These are phyloP conservation scores for Lentinula aciculospora DNA, from an alignment of 768 basidiomycete species.

Conservation along the genomic window DNA sequence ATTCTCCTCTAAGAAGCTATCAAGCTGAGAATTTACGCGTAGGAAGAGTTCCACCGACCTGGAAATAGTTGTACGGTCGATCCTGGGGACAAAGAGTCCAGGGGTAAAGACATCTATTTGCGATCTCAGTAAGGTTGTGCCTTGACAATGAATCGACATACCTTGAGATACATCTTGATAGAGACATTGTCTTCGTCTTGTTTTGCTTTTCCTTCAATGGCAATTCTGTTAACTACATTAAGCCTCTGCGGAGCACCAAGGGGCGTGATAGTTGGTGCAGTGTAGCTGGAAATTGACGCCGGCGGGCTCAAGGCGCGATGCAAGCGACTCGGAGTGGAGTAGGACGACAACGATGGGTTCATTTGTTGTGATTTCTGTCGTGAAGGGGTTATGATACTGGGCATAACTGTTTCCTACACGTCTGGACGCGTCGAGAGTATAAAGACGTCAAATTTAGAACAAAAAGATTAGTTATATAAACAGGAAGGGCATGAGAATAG, in stretches of 20 bases:
- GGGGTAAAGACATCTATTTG: constrained; percentile 59
- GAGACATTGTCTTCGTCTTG: constrained; percentile 58
- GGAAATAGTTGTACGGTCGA: constrained; percentile 68
- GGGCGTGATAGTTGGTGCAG: constrained; percentile 40
- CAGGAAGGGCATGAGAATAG: neutral
- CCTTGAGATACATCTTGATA: constrained; percentile 77
- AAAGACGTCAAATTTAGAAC: neutral
- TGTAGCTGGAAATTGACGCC: constrained; percentile 25
- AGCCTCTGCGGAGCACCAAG: constrained; percentile 40
- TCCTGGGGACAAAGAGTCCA: constrained; percentile 62
- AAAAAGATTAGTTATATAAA: neutral
- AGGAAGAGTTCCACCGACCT: constrained; percentile 33
- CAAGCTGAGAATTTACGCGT: neutral
- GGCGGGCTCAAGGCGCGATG: constrained; percentile 24
- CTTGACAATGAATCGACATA: constrained; percentile 18
- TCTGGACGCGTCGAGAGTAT: neutral
- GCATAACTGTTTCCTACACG: neutral
- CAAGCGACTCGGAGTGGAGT: constrained; percentile 3
- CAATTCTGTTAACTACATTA: constrained; percentile 69
- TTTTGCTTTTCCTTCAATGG: constrained; percentile 70
- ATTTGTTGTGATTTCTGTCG: neutral
- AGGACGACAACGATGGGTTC: neutral
- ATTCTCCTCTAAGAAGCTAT: constrained; percentile 57
- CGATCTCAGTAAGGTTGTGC: neutral
- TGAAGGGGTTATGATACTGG: neutral